Evolutionary conservation across 2,329 filamentous ascomycete genomes (phyloP).

Genomic region (Neofusicoccum parvum): DNA sequence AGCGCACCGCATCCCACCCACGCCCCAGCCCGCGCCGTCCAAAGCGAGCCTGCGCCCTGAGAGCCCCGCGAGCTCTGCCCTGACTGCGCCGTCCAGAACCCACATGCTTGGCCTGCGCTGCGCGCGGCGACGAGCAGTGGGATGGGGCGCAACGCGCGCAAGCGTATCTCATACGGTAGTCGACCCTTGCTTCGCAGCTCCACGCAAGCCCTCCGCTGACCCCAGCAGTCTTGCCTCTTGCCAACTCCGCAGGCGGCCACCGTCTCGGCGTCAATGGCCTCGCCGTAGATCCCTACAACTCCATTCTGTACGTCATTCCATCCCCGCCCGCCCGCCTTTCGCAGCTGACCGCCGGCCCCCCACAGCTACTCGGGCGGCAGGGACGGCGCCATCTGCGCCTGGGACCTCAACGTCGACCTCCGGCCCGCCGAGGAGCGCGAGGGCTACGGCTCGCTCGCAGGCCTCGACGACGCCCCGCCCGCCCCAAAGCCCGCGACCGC

Average conservation of each 20-base stretch:
- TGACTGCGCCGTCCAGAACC: not conserved
- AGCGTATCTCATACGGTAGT: constrained; percentile 57
- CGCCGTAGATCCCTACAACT: constrained; percentile 78
- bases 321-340: constrained; percentile 13
- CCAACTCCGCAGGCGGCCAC: constrained; percentile 79
- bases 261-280: constrained; percentile 93
- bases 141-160: constrained; percentile 56
- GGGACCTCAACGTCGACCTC: constrained; percentile 80
- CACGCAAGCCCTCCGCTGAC: constrained; percentile 17
- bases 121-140: constrained; percentile 18
- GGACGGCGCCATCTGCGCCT: constrained; percentile 94
- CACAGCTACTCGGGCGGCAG: constrained; percentile 89
- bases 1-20: not conserved
- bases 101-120: constrained; percentile 11
- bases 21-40: not conserved
- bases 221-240: constrained; percentile 67
- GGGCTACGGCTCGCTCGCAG: constrained; percentile 30
- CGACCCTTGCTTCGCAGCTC: constrained; percentile 23
- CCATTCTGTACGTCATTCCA: constrained; percentile 71
- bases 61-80: not conserved
- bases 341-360: constrained; percentile 1
- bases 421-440: constrained; percentile 41
- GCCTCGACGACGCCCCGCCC: constrained; percentile 38
- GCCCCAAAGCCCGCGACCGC: constrained; percentile 47
- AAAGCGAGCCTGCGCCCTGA: not conserved